Conservation (phyloP, 1,284 basidiomycete genomes). For the Tetrapyrgos nigripes region DNA sequence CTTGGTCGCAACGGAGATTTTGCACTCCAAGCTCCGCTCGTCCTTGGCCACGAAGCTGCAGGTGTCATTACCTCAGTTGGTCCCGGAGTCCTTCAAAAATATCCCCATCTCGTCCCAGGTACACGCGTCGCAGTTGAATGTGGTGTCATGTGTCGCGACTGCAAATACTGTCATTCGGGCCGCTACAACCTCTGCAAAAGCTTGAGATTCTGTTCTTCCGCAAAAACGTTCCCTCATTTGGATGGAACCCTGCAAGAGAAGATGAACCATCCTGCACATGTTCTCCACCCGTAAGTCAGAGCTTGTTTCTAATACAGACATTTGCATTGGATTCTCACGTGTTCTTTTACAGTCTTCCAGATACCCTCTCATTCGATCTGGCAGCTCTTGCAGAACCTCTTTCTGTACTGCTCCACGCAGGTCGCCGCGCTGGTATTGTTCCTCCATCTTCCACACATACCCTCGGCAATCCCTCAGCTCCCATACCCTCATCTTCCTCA, state of each 20-base stretch:
- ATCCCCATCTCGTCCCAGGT: conserved; percentile 67
- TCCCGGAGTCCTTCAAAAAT: conserved; percentile 54
- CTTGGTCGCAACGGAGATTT: conserved; percentile 94
- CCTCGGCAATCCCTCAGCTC: not conserved
- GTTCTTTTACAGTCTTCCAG: conserved; percentile 68
- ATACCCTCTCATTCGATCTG: conserved; percentile 75
- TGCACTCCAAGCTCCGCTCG: conserved; percentile 81
- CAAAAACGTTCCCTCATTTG: conserved; percentile 92
- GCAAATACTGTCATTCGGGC: conserved; percentile 71
- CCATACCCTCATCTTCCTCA: not conserved
- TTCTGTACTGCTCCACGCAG: conserved; percentile 87
- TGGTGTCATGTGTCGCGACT: conserved; percentile 85
- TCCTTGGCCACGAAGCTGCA: conserved; percentile 92
- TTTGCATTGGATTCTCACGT: not conserved
- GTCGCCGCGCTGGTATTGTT: conserved; percentile 69
- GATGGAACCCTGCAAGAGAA: conserved; percentile 90
- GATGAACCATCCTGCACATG: conserved; percentile 88
- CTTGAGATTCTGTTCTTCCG: conserved; percentile 89
- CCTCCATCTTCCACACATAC: conserved; percentile 12
- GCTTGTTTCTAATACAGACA: not conserved
- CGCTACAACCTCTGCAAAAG: conserved; percentile 93
- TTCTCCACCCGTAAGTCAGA: conserved; percentile 82
- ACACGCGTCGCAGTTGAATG: conserved; percentile 95
- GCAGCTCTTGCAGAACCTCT: conserved; percentile 93
- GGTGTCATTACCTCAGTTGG: conserved; percentile 83